These are phyloP conservation scores for Astrephomene gubernaculifera DNA, from an alignment of 139 green algal species.

Conservation along the genomic window DNA sequence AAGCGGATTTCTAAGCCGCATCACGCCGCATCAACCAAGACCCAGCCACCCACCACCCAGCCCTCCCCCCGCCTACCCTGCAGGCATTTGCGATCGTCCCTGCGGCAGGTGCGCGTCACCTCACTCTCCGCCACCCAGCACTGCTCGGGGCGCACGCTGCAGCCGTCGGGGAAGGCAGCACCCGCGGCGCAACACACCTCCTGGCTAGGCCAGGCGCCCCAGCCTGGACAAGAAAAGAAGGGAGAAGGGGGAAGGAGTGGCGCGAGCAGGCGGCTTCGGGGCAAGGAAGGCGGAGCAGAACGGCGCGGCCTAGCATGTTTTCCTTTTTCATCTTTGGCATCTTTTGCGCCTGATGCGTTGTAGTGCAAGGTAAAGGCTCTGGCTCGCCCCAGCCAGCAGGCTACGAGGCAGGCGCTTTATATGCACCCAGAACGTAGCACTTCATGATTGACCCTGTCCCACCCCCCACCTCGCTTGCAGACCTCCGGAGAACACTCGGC, in stretches of 20 bases:
- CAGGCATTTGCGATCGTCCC: slow-evolving; percentile 67
- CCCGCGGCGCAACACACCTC: slow-evolving; percentile 54
- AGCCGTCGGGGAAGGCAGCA: slow-evolving; percentile 58
- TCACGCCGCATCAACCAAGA: background rate
- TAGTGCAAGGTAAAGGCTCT: no score
- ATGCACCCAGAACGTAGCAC: background rate
- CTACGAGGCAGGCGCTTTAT: background rate
- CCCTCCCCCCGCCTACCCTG: slow-evolving; percentile 49
- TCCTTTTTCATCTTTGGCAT: no score
- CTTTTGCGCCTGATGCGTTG: no score
- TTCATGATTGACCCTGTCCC: background rate
- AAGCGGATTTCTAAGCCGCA: no score
- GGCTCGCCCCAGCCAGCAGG: no score
- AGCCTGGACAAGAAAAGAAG: slow-evolving; percentile 36
- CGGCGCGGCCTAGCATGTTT: background rate
- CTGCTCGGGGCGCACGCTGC: slow-evolving; percentile 35
- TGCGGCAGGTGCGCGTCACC: slow-evolving; percentile 51
- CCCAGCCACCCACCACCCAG: background rate
- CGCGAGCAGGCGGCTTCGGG: background rate
- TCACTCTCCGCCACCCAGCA: slow-evolving; percentile 65
- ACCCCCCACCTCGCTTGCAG: slow-evolving; percentile 51
- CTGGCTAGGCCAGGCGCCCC: slow-evolving; percentile 43
- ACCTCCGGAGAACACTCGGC: slow-evolving; percentile 42
- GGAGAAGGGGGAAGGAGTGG: background rate
- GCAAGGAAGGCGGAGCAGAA: background rate